Evolutionary conservation across 2,329 filamentous ascomycete genomes (phyloP).

Genomic region (Botryotinia convoluta): DNA sequence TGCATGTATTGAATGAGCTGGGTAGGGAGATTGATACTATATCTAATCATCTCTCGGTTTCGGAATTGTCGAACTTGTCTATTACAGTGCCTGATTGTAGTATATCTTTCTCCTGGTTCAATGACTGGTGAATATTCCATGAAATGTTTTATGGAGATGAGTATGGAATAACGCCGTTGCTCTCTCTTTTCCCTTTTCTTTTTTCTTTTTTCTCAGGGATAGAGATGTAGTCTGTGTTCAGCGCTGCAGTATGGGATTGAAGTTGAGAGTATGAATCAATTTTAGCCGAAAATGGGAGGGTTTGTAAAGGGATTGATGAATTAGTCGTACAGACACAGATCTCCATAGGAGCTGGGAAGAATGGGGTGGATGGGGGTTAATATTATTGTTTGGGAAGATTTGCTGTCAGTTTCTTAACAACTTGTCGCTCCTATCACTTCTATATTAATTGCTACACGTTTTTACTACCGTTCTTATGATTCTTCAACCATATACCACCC

Average conservation of each 20-base stretch:
- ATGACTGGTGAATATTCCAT: no score
- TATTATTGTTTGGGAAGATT: rapidly evolving
- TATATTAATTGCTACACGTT: rapidly evolving
- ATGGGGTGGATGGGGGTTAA: not conserved
- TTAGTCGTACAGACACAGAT: no score
- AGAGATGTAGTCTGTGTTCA: no score
- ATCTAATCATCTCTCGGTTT: not conserved
- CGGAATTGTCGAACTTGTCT: not conserved
- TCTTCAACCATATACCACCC: rapidly evolving
- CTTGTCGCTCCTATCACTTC: not conserved
- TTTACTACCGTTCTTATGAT: not conserved
- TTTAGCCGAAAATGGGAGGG: no score
- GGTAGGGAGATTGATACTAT: not conserved
- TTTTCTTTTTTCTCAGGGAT: no score
- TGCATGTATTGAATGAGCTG: no score
- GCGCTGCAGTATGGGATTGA: no score
- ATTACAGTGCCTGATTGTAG: not conserved
- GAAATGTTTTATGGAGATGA: no score
- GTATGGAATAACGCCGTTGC: no score
- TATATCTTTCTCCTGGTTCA: not conserved
- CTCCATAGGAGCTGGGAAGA: no score
- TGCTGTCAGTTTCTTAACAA: not conserved
- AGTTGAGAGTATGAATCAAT: rapidly evolving
- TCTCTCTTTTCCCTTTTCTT: rapidly evolving
- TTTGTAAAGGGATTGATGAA: no score